Conservation (phyloP, 805 yeast genomes). For the Kodamaea sagamina region DNA sequence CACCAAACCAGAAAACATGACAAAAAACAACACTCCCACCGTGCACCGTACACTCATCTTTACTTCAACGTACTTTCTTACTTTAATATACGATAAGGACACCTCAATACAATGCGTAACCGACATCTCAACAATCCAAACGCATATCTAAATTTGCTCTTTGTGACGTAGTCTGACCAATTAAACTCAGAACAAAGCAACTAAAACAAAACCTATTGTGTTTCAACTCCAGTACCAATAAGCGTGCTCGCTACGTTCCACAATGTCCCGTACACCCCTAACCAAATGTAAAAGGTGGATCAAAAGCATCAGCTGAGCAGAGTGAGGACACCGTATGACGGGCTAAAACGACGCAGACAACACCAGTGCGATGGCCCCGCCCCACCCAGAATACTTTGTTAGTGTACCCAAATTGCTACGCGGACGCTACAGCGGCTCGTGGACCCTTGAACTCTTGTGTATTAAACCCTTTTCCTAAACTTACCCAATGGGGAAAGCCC, state of each 20-base stretch:
- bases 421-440: neutral
- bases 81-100: no score
- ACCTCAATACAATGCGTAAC: no score
- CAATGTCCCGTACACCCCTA: neutral
- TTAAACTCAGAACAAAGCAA: no score
- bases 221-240: neutral
- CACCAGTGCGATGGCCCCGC: neutral
- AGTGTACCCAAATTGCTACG: neutral
- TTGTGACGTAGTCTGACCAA: no score
- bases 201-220: neutral
- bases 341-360: constrained; percentile 2
- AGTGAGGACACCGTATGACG: neutral
- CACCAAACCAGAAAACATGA: no score
- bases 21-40: no score
- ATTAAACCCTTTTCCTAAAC: no score
- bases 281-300: neutral
- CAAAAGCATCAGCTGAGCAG: constrained; percentile 2
- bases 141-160: no score
- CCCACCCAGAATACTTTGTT: constrained; percentile 1
- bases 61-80: no score
- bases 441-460: neutral
- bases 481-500: constrained; percentile 2
- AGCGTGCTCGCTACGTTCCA: neutral
- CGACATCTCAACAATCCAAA: no score
- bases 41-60: no score